Evolutionary conservation across 129 eudicot genomes (phyloP).

Genomic region (Gnaphalium uliginosum): DNA sequence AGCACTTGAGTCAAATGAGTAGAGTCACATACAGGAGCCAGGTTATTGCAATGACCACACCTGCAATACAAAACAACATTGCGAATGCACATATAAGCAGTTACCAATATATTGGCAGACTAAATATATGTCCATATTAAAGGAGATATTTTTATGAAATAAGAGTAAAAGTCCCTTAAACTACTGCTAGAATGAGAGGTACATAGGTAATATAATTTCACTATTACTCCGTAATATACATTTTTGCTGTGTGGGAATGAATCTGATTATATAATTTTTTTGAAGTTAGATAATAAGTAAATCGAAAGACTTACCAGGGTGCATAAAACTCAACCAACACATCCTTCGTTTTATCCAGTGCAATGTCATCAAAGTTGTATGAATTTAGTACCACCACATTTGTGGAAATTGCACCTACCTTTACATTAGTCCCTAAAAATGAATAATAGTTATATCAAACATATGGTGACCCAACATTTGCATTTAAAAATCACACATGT

Average conservation of each 20-base stretch:
- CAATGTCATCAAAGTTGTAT: conserved; percentile 70
- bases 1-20: not conserved
- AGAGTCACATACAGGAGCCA: conserved; percentile 76
- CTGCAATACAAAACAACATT: conserved; percentile 39
- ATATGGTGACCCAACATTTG: not conserved
- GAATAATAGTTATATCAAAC: not conserved
- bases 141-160: not conserved
- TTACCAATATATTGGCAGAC: not conserved
- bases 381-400: conserved; percentile 63
- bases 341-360: conserved; percentile 67
- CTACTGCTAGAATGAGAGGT: not conserved
- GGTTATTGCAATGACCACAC: conserved; percentile 87
- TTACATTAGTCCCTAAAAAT: conserved; percentile 62
- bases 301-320: conserved; percentile 57
- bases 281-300: not conserved
- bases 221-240: too few species aligned
- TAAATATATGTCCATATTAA: not conserved
- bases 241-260: too few species aligned
- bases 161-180: not conserved
- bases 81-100: not conserved
- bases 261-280: not conserved
- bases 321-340: conserved; percentile 91
- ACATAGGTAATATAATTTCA: not conserved
- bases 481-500: not conserved
- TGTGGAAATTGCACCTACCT: conserved; percentile 59